Evolutionary conservation across 2,329 filamentous ascomycete genomes (phyloP).

Genomic region (Trichoderma sp.): DNA sequence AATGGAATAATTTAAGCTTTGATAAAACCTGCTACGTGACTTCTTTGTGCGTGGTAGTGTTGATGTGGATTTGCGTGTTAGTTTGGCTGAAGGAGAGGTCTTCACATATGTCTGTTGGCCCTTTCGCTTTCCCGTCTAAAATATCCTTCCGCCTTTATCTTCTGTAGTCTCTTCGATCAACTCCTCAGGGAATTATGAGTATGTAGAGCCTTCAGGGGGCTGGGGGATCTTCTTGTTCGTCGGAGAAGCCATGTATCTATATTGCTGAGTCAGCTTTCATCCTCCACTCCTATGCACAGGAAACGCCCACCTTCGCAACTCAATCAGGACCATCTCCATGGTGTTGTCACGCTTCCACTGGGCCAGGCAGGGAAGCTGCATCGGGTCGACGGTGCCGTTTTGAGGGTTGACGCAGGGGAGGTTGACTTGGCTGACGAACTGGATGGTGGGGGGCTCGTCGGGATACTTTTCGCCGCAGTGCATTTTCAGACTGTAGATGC

Average conservation of each 20-base stretch:
- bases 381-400: constrained; percentile 82
- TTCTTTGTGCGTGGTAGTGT: constrained; percentile 14
- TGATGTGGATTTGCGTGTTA: constrained; percentile 1
- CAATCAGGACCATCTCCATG: constrained; percentile 91
- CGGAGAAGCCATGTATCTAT: constrained; percentile 88
- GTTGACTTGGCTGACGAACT: constrained; percentile 94
- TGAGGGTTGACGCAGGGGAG: constrained; percentile 87
- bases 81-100: constrained; percentile 4
- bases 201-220: constrained; percentile 78
- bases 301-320: constrained; percentile 70
- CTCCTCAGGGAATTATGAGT: constrained; percentile 37
- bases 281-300: background rate
- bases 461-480: constrained; percentile 91
- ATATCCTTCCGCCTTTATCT: background rate
- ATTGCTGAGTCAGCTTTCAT: background rate
- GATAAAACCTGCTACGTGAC: constrained; percentile 12
- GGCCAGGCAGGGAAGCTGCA: constrained; percentile 80
- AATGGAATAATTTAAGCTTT: constrained; percentile 7
- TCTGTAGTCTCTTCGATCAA: background rate
- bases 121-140: constrained; percentile 13
- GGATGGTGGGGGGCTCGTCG: constrained; percentile 82
- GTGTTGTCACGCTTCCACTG: constrained; percentile 93
- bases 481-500: constrained; percentile 98
- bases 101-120: background rate
- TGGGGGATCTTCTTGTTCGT: constrained; percentile 95